phyloP scores from a whole-genome alignment of 306 rosid species.

The Arachis hypogaea region DNA sequence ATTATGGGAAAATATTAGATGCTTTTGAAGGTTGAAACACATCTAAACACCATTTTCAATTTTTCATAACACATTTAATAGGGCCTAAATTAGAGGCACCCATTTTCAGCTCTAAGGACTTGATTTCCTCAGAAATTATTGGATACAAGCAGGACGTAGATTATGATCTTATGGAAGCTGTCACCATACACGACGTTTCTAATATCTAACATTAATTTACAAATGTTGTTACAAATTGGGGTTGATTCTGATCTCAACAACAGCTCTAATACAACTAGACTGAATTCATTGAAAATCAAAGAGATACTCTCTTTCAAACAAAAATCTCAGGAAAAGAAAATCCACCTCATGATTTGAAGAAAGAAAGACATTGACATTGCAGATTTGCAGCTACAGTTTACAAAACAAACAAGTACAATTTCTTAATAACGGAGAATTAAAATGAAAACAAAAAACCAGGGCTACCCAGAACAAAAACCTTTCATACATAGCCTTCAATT shows the following conservation, averaged over 20 bases:
- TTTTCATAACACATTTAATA: too few relatives aligned
- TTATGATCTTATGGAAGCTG: too few relatives aligned
- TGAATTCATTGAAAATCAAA: background rate
- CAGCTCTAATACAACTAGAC: background rate
- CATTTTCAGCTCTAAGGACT: too few relatives aligned
- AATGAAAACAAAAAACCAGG: background rate
- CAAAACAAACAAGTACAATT: background rate
- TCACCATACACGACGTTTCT: too few relatives aligned
- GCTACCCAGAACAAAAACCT: background rate
- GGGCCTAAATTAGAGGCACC: too few relatives aligned
- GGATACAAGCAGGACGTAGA: too few relatives aligned
- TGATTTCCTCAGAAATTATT: too few relatives aligned
- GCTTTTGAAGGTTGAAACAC: too few relatives aligned
- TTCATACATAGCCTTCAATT: slow-evolving; percentile 62
- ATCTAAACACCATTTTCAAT: too few relatives aligned
- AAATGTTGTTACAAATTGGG: too few relatives aligned
- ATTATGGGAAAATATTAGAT: too few relatives aligned
- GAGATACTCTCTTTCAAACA: background rate
- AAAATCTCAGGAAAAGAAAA: background rate
- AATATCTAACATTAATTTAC: too few relatives aligned
- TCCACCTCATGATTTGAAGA: background rate
- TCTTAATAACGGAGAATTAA: background rate
- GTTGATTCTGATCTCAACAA: background rate
- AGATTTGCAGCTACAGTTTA: background rate
- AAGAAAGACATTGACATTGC: background rate